These are phyloP conservation scores for Protomyces pachydermus DNA, from an alignment of 1,139 yeast genomes.

Conservation along the genomic window DNA sequence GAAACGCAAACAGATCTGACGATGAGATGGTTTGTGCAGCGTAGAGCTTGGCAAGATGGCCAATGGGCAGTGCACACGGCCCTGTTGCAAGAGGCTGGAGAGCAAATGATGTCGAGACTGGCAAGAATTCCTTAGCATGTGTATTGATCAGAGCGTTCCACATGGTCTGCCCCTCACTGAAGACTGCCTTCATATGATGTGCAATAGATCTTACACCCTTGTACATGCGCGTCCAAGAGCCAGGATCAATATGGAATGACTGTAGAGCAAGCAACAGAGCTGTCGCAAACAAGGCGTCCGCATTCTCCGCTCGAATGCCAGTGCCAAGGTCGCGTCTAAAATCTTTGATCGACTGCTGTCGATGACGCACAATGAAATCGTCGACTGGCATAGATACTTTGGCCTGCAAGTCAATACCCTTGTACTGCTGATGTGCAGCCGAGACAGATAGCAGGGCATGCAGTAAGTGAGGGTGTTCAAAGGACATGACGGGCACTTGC, in stretches of 20 bases:
- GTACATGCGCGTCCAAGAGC: slow-evolving; percentile 21
- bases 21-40: slow-evolving; percentile 1
- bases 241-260: slow-evolving; percentile 18
- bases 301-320: slow-evolving; percentile 12
- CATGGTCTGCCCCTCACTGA: not conserved
- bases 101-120: slow-evolving; percentile 7
- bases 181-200: slow-evolving; percentile 5
- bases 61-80: slow-evolving; percentile 11
- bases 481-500: slow-evolving; percentile 11
- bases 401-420: slow-evolving; percentile 11
- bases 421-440: slow-evolving; percentile 15
- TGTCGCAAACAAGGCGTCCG: slow-evolving; percentile 20
- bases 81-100: slow-evolving; percentile 20
- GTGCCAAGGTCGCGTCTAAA: slow-evolving; percentile 8
- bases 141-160: not conserved
- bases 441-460: slow-evolving; percentile 19
- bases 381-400: slow-evolving; percentile 18
- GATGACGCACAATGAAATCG: slow-evolving; percentile 14
- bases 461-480: slow-evolving; percentile 13
- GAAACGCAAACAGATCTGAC: slow-evolving; percentile 16
- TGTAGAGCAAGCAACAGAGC: slow-evolving; percentile 18
- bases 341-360: slow-evolving; percentile 14
- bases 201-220: slow-evolving; percentile 20
- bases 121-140: not conserved
- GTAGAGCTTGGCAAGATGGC: slow-evolving; percentile 14